phyloP scores from a whole-genome alignment of 2,329 filamentous ascomycete species.

The Penicillium capsulatum region DNA sequence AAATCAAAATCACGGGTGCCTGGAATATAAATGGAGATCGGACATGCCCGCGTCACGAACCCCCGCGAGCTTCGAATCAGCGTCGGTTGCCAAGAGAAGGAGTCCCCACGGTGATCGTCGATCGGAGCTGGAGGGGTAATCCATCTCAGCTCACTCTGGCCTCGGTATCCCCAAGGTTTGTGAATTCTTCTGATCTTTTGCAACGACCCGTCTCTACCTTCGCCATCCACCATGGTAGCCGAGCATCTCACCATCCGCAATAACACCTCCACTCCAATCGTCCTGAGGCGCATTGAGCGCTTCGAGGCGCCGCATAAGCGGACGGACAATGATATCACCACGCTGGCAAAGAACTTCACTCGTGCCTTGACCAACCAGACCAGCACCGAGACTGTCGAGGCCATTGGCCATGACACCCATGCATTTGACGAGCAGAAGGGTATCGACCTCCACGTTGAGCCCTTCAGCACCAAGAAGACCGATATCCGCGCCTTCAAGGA shows the following conservation, averaged over 20 bases:
- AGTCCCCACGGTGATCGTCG: slow-evolving; percentile 12
- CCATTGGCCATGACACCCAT: slow-evolving; percentile 50
- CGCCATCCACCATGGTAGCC: slow-evolving; percentile 33
- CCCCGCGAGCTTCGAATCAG: slow-evolving; percentile 15
- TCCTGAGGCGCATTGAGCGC: slow-evolving; percentile 68
- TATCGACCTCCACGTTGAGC: slow-evolving; percentile 59
- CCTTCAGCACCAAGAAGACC: slow-evolving; percentile 64
- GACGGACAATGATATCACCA: slow-evolving; percentile 32
- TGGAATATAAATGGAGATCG: slow-evolving; percentile 2
- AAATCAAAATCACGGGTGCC: slow-evolving; percentile 6
- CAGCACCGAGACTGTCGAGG: slow-evolving; percentile 43
- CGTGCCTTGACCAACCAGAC: slow-evolving; percentile 42
- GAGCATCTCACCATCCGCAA: slow-evolving; percentile 70
- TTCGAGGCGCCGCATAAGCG: slow-evolving; percentile 56
- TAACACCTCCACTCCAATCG: slow-evolving; percentile 67
- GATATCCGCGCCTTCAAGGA: slow-evolving; percentile 58
- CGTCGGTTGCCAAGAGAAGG: slow-evolving; percentile 12
- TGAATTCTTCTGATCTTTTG: too few relatives aligned
- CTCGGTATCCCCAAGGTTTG: too few relatives aligned
- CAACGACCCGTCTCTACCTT: too few relatives aligned
- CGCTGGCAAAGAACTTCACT: slow-evolving; percentile 48
- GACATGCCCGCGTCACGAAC: slow-evolving; percentile 7
- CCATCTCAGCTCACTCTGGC: neutral
- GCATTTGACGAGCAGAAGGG: slow-evolving; percentile 59
- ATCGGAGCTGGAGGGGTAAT: slow-evolving; percentile 17